Conservation (phyloP, 345 rosid genomes). For the Brassica cretica region DNA sequence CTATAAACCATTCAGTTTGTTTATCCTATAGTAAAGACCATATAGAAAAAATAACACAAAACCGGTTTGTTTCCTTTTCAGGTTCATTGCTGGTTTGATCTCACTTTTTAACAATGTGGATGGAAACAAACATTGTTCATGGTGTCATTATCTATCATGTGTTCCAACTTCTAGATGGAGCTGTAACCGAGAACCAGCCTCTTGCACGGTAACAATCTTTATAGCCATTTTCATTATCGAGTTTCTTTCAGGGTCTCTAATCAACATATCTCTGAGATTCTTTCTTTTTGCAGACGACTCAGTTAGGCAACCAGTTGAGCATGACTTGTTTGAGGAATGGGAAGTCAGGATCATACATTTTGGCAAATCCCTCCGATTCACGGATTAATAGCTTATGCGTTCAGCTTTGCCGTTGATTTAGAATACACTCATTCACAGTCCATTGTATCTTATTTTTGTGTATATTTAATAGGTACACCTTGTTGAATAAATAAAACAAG, state of each 20-base stretch:
- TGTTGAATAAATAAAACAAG: conserved; percentile 15
- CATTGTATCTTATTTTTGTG: conserved; percentile 24
- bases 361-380: conserved; percentile 47
- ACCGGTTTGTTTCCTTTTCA: conserved; percentile 30
- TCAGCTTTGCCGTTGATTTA: conserved; percentile 57
- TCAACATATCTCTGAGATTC: neutral
- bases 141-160: conserved; percentile 96
- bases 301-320: conserved; percentile 65
- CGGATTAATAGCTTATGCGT: conserved; percentile 59
- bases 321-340: conserved; percentile 72
- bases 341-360: conserved; percentile 45
- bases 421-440: neutral
- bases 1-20: neutral
- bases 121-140: conserved; percentile 90
- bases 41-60: neutral
- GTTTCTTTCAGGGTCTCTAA: neutral
- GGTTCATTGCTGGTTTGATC: conserved; percentile 61
- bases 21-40: neutral
- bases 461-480: conserved; percentile 2
- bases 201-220: conserved; percentile 57
- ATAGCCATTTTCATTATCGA: neutral
- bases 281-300: conserved; percentile 51
- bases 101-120: conserved; percentile 74
- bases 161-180: conserved; percentile 90
- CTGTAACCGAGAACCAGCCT: conserved; percentile 64